Evolutionary conservation across 2,329 filamentous ascomycete species (phyloP).

Genomic region (Fusarium sp.): DNA sequence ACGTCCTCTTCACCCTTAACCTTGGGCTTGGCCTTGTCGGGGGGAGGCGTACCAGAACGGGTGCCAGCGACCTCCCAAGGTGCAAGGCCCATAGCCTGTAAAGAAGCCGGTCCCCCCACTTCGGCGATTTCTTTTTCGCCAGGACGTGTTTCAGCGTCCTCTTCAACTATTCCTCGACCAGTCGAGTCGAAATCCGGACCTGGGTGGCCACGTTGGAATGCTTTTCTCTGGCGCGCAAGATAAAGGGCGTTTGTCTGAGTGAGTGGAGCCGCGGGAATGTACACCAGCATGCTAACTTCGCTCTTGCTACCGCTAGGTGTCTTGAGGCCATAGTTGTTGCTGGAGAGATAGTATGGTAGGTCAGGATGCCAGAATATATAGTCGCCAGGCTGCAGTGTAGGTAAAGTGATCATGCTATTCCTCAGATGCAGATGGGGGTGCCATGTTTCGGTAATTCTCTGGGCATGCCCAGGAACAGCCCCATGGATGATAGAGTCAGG

Average conservation of each 20-base stretch:
- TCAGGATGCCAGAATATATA: slow-evolving; percentile 72
- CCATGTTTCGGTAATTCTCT: slow-evolving; percentile 70
- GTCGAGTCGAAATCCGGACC: slow-evolving; percentile 69
- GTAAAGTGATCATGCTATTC: slow-evolving; percentile 67
- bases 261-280: slow-evolving; percentile 67
- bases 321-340: slow-evolving; percentile 52
- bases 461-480: slow-evolving; percentile 69
- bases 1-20: slow-evolving; percentile 48
- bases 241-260: slow-evolving; percentile 71
- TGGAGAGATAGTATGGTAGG: slow-evolving; percentile 68
- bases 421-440: slow-evolving; percentile 68
- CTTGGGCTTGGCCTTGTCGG: slow-evolving; percentile 40
- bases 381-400: slow-evolving; percentile 67
- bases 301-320: slow-evolving; percentile 47
- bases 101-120: slow-evolving; percentile 63
- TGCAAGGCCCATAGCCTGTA: slow-evolving; percentile 70
- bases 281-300: slow-evolving; percentile 65
- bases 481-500: slow-evolving; percentile 70
- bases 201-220: slow-evolving; percentile 67
- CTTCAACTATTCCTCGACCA: slow-evolving; percentile 62
- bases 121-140: slow-evolving; percentile 66
- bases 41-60: slow-evolving; percentile 49
- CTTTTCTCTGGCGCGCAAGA: slow-evolving; percentile 69
- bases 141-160: slow-evolving; percentile 63
- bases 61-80: slow-evolving; percentile 61